phyloP scores from a whole-genome alignment of 2,329 filamentous ascomycete genomes.

The Pseudocercospora vitis region DNA sequence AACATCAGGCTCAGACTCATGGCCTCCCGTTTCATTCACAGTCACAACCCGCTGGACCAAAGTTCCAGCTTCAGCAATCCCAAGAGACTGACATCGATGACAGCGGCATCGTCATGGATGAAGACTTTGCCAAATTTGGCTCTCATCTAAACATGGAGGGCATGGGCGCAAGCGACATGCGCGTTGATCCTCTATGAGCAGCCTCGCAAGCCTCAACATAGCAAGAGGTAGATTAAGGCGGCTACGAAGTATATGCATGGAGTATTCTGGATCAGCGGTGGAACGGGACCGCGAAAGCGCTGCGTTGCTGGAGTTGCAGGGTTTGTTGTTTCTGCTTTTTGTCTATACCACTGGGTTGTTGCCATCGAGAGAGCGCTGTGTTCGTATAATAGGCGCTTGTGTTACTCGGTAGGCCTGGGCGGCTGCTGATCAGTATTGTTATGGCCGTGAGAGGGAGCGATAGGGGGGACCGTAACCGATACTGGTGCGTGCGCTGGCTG shows the following conservation, averaged over 20 bases:
- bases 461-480: too few species aligned
- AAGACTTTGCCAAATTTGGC: conserved; percentile 30
- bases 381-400: conserved; percentile 3
- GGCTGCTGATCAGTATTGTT: not conserved
- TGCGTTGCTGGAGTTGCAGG: conserved; percentile 6
- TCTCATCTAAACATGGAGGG: conserved; percentile 22
- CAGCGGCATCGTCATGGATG: conserved; percentile 43
- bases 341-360: conserved; percentile 9
- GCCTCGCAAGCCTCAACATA: not conserved
- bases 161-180: conserved; percentile 19
- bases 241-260: conserved; percentile 19
- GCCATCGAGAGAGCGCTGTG: conserved; percentile 3
- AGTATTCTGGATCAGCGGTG: conserved; percentile 13
- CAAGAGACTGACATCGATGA: conserved; percentile 40
- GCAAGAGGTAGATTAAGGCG: not conserved
- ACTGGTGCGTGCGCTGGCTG: too few species aligned
- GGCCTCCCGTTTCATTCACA: conserved; percentile 19
- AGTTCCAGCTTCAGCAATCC: conserved; percentile 21
- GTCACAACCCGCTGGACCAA: conserved; percentile 8
- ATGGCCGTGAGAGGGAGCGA: too few species aligned
- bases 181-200: conserved; percentile 14
- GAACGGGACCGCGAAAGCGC: not conserved
- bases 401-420: not conserved
- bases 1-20: conserved; percentile 22
- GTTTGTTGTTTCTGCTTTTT: not conserved